Percentiles rank a stretch among this genome's conserved stretches.
These are phyloP conservation scores for Talaromyces funiculosus DNA, from an alignment of 2,329 filamentous ascomycete genomes.

Conservation along the genomic window DNA sequence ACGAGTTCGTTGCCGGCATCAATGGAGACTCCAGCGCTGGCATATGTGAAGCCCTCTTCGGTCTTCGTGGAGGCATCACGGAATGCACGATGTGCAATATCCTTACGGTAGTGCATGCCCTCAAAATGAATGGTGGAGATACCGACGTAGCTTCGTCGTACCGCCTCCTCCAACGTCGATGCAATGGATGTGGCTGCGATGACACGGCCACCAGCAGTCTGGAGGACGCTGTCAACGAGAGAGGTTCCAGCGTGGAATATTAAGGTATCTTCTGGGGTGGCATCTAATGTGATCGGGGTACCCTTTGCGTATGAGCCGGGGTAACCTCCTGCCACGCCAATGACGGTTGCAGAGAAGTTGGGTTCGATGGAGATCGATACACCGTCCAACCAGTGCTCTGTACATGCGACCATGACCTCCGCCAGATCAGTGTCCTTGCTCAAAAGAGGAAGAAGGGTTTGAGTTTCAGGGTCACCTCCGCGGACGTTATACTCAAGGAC, in stretches of 20 bases:
- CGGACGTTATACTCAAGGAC: conserved; percentile 90
- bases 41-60: conserved; percentile 67
- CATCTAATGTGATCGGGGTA: conserved; percentile 53
- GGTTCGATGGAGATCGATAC: conserved; percentile 62
- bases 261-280: conserved; percentile 54
- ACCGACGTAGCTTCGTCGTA: conserved; percentile 80
- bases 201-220: conserved; percentile 80
- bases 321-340: conserved; percentile 90
- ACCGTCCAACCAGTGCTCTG: conserved; percentile 65
- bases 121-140: conserved; percentile 76
- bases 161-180: conserved; percentile 70
- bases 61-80: conserved; percentile 21
- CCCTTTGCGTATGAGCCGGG: conserved; percentile 82
- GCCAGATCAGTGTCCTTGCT: conserved; percentile 75
- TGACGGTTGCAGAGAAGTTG: conserved; percentile 80
- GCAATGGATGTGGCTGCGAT: conserved; percentile 85
- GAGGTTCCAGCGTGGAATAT: conserved; percentile 93
- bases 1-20: conserved; percentile 92
- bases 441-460: conserved; percentile 76
- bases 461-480: conserved; percentile 87
- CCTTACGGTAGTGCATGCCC: conserved; percentile 84
- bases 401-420: conserved; percentile 80
- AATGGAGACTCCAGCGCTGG: conserved; percentile 87
- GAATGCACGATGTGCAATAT: conserved; percentile 72
- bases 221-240: conserved; percentile 57